These are phyloP conservation scores for Fusarium cicatricum DNA, from an alignment of 2,329 filamentous ascomycete genomes.

Conservation along the genomic window DNA sequence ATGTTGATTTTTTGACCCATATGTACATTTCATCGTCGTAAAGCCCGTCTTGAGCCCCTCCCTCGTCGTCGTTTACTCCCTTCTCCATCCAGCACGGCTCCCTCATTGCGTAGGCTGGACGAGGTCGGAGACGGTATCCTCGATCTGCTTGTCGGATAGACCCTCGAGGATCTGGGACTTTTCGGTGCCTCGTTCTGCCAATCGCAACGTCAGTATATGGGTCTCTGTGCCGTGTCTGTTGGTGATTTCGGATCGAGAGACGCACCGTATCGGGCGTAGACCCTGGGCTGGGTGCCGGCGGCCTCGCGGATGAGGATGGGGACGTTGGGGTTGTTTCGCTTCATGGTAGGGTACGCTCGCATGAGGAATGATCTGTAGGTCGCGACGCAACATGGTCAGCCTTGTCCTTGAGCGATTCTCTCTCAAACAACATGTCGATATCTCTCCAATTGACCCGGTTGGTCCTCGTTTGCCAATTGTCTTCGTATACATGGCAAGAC, in stretches of 20 bases:
- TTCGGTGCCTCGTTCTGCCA: constrained; percentile 63
- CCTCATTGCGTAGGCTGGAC: constrained; percentile 53
- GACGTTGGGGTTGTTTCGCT: constrained; percentile 95
- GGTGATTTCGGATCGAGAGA: background rate
- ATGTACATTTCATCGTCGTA: constrained; percentile 39
- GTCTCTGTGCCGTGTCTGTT: background rate
- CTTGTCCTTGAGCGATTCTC: background rate
- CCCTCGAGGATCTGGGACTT: constrained; percentile 66
- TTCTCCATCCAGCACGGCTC: constrained; percentile 1
- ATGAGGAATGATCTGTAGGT: constrained; percentile 81
- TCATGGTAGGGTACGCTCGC: constrained; percentile 96
- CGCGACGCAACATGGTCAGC: constrained; percentile 21
- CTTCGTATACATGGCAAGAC: background rate
- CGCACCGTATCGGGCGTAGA: constrained; percentile 92
- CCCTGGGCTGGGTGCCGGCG: constrained; percentile 79
- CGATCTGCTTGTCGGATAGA: constrained; percentile 67
- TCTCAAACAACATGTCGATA: background rate
- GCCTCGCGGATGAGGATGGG: constrained; percentile 97
- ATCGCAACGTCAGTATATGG: constrained; percentile 15
- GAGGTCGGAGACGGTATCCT: constrained; percentile 63
- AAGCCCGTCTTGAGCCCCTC: background rate
- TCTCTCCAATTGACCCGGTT: constrained; percentile 26
- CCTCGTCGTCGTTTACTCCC: background rate
- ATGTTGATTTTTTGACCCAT: constrained; percentile 37
- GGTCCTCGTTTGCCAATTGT: constrained; percentile 1